Evolutionary conservation across 495 filamentous ascomycete genomes (phyloP).

Genomic region (Penicillium paxilli): DNA sequence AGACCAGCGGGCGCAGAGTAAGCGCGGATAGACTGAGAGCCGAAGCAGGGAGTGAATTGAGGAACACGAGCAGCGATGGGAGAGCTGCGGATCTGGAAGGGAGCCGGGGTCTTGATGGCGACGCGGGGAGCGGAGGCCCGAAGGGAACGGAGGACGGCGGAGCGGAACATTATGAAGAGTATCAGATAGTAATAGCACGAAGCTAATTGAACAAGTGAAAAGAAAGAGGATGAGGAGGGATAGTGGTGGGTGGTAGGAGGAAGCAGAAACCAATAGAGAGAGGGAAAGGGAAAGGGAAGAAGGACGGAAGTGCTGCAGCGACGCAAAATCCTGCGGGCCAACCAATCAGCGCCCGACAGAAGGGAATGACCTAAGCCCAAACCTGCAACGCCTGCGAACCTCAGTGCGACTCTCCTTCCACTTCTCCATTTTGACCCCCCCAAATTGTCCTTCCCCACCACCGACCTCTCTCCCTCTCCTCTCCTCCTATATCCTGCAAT

Average conservation of each 20-base stretch:
- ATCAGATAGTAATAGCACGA: conserved; percentile 29
- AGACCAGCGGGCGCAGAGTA: conserved; percentile 84
- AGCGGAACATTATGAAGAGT: conserved; percentile 76
- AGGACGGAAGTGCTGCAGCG: conserved; percentile 27
- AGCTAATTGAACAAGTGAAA: conserved; percentile 9
- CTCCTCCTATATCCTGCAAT: conserved; percentile 22
- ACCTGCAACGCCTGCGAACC: conserved; percentile 35
- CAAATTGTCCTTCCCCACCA: conserved; percentile 16
- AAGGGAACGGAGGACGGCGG: conserved; percentile 68
- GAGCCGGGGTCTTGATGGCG: conserved; percentile 50
- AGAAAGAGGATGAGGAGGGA: conserved; percentile 10
- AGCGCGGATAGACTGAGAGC: conserved; percentile 65
- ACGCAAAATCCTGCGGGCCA: conserved; percentile 43
- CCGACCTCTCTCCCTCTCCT: conserved; percentile 16
- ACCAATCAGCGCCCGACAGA: conserved; percentile 47
- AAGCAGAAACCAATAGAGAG: conserved; percentile 8
- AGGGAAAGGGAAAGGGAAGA: conserved; percentile 13
- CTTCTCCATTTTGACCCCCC: neutral
- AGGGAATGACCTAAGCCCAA: conserved; percentile 50
- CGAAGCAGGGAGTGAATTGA: conserved; percentile 49
- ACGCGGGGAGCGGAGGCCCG: conserved; percentile 59
- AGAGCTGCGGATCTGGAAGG: conserved; percentile 56
- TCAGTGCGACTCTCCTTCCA: conserved; percentile 7
- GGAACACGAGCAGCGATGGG: conserved; percentile 47
- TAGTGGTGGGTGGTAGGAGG: conserved; percentile 18